Base-by-base conservation (phyloP, 2,329 filamentous ascomycete genomes). In the Trichoderma breve region DNA sequence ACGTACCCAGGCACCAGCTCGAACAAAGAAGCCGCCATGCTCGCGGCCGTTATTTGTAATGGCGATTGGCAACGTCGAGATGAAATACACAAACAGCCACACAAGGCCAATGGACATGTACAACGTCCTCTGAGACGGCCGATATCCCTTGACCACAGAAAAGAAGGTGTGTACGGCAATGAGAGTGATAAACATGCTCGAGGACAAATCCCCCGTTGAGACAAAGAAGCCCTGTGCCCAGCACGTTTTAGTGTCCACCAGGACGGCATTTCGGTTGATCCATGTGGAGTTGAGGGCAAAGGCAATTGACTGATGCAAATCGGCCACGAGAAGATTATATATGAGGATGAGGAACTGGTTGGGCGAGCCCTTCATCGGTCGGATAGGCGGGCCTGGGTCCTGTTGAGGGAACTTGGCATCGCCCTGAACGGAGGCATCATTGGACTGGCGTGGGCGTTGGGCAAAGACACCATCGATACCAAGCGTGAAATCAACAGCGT, bases 321-420 rank as follows among this genome's bases (percentile, higher is more conserved):
- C 91, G 72, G 91, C 90, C 26, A 91, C 80, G 6, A 93, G 82
- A 0, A 93, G 85, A 77, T 93, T 93, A 78, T 91, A 88, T 72
- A 93, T 90, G 5, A 93, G 83, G 0, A 93, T 83, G 32, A 92
- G 84, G 76, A 92, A 91, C 79, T 93, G 91, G 74, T 92, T 92
- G 0, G 85, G 85, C 6, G 83, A 81, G 24, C 82, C 80, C 51
- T 77, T 79, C 30, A 78, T 65, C 14, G 77, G 75, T n/a, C 62
- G 68, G 14, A 71, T 55, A 12, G 71, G 51, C 0, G 71, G 71
- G 55, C 61, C 28, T 9, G 18, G 34, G 8, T 64, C 53, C 9
- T 60, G 43, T 30, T 66, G 51, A 4, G 36, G 67, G 26, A 51
- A 30, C 4, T 70, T 47, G 3, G n/a, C 32, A 4, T 72, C 65